Base-by-base conservation (phyloP, 2,329 filamentous ascomycete species). In the Corniculantispora saksenae region DNA sequence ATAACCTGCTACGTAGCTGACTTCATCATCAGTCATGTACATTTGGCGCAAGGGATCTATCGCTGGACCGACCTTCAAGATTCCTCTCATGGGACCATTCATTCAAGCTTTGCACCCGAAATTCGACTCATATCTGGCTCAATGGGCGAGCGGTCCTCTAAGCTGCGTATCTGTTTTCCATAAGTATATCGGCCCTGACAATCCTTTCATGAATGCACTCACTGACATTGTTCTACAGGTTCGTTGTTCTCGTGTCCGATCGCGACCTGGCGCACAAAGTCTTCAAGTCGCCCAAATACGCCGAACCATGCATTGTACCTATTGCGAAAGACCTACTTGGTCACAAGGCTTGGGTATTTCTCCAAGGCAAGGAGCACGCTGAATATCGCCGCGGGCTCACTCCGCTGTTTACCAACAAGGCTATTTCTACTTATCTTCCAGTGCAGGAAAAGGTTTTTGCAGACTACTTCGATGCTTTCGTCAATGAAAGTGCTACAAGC, bases 91-190 rank as follows among this genome's bases (percentile, higher is more conserved):
- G 76, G 91, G 91, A 1, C 91, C 91, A 0, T 94, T 94, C 75
- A 78, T 94, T 27, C 85, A 93, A 72, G 91, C 89, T 3, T 82
- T 94, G 35, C 84, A 91, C 70, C 91, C 91, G 8, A 87, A 89
- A 68, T 94, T 94, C 75, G 84, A 86, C 25, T 81, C 85, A 55
- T 94, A 94, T 77, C 84, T 91, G 71, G 85, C 82, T 15, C 92
- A 94, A 81, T 94, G 91, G 91, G 83, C 86, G 17, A 92, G 89
- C 66, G 91, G 89, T n/a, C 85, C 89, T 23, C 81, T 94, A 65
- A 93, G 91, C 75, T 94, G 91, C 71, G 91, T 94, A 21, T 93
- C 90, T 1, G 88, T 94, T 68, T 94, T 94, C 76, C 91, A 94
- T 83, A 94, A 94, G 89, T 92, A 83, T 45, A 70, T 15, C 40